Evolutionary conservation across 495 filamentous ascomycete species (phyloP).

Genomic region (Penicillium paradoxum): DNA sequence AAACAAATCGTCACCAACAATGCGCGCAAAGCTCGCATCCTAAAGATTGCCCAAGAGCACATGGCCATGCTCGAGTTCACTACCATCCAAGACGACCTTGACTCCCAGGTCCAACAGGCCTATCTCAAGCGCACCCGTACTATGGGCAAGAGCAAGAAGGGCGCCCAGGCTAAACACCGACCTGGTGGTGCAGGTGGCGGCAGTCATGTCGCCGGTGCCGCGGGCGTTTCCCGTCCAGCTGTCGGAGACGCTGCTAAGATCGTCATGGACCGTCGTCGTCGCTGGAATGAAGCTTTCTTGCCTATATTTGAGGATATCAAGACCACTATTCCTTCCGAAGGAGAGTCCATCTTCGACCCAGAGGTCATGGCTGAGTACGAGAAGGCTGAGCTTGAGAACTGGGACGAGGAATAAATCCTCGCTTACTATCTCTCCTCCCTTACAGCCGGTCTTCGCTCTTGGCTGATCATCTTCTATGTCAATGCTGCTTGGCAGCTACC

Average conservation of each 20-base stretch:
- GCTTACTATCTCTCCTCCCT: not conserved
- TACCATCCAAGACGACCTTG: constrained; percentile 94
- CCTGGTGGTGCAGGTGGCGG: constrained; percentile 59
- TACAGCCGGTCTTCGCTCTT: constrained; percentile 4
- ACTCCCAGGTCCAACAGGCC: constrained; percentile 89
- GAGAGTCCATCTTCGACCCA: constrained; percentile 62
- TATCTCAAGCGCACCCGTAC: constrained; percentile 96
- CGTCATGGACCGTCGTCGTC: constrained; percentile 79
- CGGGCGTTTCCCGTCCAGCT: constrained; percentile 62
- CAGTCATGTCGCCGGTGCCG: constrained; percentile 40
- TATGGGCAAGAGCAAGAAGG: constrained; percentile 87
- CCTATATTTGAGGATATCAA: constrained; percentile 78
- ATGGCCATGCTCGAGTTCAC: constrained; percentile 95
- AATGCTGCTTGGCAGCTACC: not conserved
- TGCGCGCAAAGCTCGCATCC: constrained; percentile 77
- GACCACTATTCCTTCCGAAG: constrained; percentile 48
- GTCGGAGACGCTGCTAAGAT: constrained; percentile 87
- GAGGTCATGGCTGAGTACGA: constrained; percentile 52
- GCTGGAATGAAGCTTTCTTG: constrained; percentile 85
- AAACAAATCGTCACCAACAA: constrained; percentile 81
- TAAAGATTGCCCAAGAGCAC: constrained; percentile 79
- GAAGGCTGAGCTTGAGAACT: constrained; percentile 66
- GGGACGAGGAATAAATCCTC: constrained; percentile 57
- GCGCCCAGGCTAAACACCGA: constrained; percentile 60
- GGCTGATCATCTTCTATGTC: not conserved